Evolutionary conservation across 2,329 filamentous ascomycete species (phyloP).

Genomic region (Alternaria dauci): DNA sequence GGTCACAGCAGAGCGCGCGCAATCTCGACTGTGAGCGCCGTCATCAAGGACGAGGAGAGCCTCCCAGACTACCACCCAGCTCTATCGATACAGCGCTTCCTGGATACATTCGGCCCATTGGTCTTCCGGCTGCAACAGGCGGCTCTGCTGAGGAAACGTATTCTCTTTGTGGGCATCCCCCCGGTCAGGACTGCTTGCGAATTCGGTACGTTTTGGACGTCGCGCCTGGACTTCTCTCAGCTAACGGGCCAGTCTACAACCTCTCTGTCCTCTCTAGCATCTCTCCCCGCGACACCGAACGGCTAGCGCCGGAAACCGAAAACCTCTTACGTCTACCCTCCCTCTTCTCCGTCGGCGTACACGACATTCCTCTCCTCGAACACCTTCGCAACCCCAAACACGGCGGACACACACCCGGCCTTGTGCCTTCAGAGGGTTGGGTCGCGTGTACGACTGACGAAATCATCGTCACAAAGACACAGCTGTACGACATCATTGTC

Average conservation of each 20-base stretch:
- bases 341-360: conserved; percentile 91
- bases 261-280: conserved; percentile 93
- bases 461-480: conserved; percentile 84
- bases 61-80: conserved; percentile 85
- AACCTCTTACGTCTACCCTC: conserved; percentile 73
- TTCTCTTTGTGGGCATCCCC: conserved; percentile 84
- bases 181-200: conserved; percentile 88
- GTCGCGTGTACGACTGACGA: conserved; percentile 96
- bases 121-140: conserved; percentile 92
- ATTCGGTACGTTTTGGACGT: conserved; percentile 70
- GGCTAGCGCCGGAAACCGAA: conserved; percentile 69
- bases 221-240: background rate
- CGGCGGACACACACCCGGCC: conserved; percentile 52
- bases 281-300: conserved; percentile 74
- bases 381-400: conserved; percentile 59
- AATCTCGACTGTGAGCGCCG: conserved; percentile 63
- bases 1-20: conserved; percentile 45
- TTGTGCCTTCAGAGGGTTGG: conserved; percentile 70
- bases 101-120: conserved; percentile 87
- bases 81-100: conserved; percentile 77
- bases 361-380: conserved; percentile 84
- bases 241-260: conserved; percentile 75
- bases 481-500: conserved; percentile 89
- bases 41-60: conserved; percentile 68
- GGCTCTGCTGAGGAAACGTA: conserved; percentile 83